A percentile compares a stretch with the other conserved stretches of the same genome.
Evolutionary conservation across 2,329 filamentous ascomycete species (phyloP).

Genomic region (Trichoderma sp.): DNA sequence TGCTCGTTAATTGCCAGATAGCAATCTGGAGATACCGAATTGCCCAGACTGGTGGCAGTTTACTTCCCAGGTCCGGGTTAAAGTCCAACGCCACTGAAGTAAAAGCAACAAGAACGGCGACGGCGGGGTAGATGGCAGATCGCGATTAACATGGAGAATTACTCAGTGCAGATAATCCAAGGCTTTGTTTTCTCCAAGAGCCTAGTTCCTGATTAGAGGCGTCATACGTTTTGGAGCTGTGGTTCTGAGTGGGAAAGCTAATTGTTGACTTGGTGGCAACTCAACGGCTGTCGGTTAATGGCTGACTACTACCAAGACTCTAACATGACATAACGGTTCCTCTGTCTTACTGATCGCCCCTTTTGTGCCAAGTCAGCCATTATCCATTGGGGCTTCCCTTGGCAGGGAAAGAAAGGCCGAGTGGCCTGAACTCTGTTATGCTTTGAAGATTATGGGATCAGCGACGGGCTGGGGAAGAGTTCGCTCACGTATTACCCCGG

Average conservation of each 20-base stretch:
- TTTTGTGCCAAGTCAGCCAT: neutral
- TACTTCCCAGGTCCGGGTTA: neutral
- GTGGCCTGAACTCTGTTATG: neutral
- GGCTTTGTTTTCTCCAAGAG: neutral
- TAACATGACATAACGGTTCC: neutral
- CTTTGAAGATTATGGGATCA: neutral
- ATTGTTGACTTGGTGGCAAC: neutral
- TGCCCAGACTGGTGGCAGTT: neutral
- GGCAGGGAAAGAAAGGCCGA: neutral
- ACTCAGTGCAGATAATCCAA: neutral
- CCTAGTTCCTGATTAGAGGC: constrained; percentile 19
- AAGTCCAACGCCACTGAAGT: constrained; percentile 15
- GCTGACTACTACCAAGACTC: neutral
- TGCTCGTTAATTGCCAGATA: neutral
- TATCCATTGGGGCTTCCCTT: neutral
- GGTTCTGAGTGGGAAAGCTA: neutral
- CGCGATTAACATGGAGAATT: neutral
- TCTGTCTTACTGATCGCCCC: neutral
- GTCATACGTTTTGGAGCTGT: constrained; percentile 4
- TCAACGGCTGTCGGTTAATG: neutral
- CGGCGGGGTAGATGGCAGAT: constrained; percentile 9
- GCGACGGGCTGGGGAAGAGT: neutral
- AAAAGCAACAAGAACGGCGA: neutral
- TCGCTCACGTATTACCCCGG: neutral
- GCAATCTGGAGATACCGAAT: neutral